Percentiles rank a stretch among this genome's conserved stretches.
phyloP scores from a whole-genome alignment of 2,329 filamentous ascomycete species.

The Neofusicoccum kwambonambiense region DNA sequence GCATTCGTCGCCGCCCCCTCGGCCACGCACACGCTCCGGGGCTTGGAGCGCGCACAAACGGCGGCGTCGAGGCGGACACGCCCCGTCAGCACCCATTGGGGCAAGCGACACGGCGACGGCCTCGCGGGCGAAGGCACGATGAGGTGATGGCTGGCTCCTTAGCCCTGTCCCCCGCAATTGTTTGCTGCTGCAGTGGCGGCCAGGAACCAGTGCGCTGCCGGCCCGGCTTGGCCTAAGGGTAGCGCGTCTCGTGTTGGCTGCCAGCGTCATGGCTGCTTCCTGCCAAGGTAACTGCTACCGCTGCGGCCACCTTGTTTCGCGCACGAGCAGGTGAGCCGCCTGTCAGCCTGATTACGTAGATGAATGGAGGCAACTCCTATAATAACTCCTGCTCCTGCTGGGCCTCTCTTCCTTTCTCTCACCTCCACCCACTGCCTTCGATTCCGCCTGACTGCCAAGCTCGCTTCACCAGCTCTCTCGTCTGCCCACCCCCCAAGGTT shows the following conservation, averaged over 20 bases:
- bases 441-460: neutral
- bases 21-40: slow-evolving; percentile 8
- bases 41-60: neutral
- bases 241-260: slow-evolving; percentile 11
- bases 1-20: neutral
- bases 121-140: neutral
- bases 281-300: slow-evolving; percentile 6
- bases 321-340: neutral
- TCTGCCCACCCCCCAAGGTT: neutral
- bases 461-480: neutral
- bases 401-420: neutral
- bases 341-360: slow-evolving; percentile 7
- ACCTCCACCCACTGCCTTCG: neutral
- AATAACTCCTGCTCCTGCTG: neutral
- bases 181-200: neutral
- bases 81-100: neutral
- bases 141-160: neutral
- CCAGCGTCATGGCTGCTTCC: neutral
- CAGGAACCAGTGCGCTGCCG: slow-evolving; percentile 8
- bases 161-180: neutral
- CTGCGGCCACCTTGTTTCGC: slow-evolving; percentile 7
- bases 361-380: neutral
- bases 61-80: neutral
- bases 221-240: neutral
- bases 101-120: neutral